Conservation (phyloP, 805 yeast species). For the Yarrowia hollandica region DNA sequence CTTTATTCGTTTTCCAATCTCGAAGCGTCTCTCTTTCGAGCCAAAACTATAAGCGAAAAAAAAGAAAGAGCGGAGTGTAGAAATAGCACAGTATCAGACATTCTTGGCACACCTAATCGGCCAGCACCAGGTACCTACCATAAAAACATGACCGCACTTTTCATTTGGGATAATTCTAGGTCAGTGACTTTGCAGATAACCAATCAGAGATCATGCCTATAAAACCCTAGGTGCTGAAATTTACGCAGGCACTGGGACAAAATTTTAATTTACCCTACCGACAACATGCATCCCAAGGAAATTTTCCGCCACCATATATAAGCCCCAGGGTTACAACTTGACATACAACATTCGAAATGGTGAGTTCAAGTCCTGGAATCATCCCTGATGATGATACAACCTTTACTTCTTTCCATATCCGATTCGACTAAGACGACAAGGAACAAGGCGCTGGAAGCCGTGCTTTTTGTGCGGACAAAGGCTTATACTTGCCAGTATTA, state of each 20-base stretch:
- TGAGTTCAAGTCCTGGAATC: constrained; percentile 5
- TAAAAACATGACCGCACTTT: neutral
- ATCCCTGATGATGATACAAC: constrained; percentile 42
- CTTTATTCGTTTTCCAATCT: neutral
- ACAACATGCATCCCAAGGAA: neutral
- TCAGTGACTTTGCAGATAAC: constrained; percentile 5
- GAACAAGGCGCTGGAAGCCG: constrained; percentile 34
- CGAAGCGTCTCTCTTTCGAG: neutral
- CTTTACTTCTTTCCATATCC: constrained; percentile 43
- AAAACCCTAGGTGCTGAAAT: constrained; percentile 26
- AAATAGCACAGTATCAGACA: neutral
- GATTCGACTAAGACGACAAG: constrained; percentile 47
- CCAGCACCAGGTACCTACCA: neutral
- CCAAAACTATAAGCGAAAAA: neutral
- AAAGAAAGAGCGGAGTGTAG: constrained; percentile 6
- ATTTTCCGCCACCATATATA: constrained; percentile 21
- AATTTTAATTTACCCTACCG: constrained; percentile 17
- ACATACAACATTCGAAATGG: constrained; percentile 23
- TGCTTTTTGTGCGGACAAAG: constrained; percentile 30
- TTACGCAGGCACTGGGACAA: constrained; percentile 9
- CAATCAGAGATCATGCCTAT: constrained; percentile 7
- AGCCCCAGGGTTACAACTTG: neutral
- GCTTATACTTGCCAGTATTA: constrained; percentile 48
- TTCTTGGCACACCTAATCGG: neutral
- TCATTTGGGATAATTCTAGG: neutral